Conservation (phyloP, 2,329 filamentous ascomycete genomes). For the Zasmidium cellare region DNA sequence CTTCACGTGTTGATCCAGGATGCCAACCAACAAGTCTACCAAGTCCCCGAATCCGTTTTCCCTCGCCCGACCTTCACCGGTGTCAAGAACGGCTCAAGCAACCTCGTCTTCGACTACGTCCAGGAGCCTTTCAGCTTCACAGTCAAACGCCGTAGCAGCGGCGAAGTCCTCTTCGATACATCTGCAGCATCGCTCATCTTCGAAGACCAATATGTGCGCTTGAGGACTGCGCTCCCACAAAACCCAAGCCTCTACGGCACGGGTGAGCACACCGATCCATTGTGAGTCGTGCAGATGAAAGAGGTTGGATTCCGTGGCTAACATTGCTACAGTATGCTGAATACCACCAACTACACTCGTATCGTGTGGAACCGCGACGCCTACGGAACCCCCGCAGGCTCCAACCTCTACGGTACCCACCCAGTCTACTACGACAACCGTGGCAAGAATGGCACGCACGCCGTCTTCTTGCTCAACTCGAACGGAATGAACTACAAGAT, state of each 20-base stretch:
- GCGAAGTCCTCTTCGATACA: slow-evolving; percentile 68
- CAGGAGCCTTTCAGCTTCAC: slow-evolving; percentile 67
- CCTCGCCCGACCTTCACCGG: slow-evolving; percentile 55
- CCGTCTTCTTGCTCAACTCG: slow-evolving; percentile 69
- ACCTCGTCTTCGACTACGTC: slow-evolving; percentile 56
- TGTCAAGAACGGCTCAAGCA: slow-evolving; percentile 32
- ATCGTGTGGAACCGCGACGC: slow-evolving; percentile 71
- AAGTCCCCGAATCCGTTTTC: slow-evolving; percentile 70
- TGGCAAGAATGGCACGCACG: slow-evolving; percentile 56
- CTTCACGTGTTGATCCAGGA: slow-evolving; percentile 76
- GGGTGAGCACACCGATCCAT: slow-evolving; percentile 72
- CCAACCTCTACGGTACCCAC: slow-evolving; percentile 72
- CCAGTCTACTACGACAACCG: slow-evolving; percentile 76
- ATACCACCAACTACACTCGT: slow-evolving; percentile 67
- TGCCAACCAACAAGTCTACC: slow-evolving; percentile 67
- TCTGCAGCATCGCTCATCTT: slow-evolving; percentile 68
- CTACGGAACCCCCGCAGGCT: slow-evolving; percentile 58
- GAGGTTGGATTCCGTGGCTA: slow-evolving; percentile 2
- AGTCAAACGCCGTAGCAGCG: slow-evolving; percentile 59
- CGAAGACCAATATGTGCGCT: slow-evolving; percentile 73
- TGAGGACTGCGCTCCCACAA: slow-evolving; percentile 68
- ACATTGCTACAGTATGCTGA: slow-evolving; percentile 43
- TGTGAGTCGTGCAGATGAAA: slow-evolving; percentile 21
- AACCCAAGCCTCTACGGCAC: slow-evolving; percentile 74
- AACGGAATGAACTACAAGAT: slow-evolving; percentile 77